phyloP scores from a whole-genome alignment of 495 filamentous ascomycete species.

The Ascodesmis nigricans region DNA sequence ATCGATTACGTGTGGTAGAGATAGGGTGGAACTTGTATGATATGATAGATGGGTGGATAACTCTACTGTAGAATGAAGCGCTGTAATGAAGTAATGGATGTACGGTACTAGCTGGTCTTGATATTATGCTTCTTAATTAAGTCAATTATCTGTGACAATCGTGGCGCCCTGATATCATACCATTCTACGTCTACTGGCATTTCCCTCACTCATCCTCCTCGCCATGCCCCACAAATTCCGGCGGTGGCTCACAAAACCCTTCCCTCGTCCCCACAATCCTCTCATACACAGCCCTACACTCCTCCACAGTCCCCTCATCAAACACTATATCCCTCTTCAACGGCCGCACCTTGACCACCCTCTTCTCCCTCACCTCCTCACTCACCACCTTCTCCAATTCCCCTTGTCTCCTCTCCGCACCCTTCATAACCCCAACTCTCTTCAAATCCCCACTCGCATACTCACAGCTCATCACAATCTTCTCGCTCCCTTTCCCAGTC shows the following conservation, averaged over 20 bases:
- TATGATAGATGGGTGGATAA: no score
- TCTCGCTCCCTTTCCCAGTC: neutral
- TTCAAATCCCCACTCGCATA: neutral
- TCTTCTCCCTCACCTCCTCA: neutral
- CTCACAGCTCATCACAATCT: neutral
- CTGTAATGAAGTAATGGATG: no score
- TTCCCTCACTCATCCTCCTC: constrained; percentile 11
- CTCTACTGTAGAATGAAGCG: no score
- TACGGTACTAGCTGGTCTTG: no score
- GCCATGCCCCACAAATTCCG: no score
- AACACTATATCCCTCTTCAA: constrained; percentile 7
- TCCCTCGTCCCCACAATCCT: constrained; percentile 9
- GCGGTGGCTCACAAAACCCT: constrained; percentile 14
- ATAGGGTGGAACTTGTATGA: no score
- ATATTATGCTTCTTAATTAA: no score
- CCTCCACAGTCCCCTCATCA: constrained; percentile 9
- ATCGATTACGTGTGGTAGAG: no score
- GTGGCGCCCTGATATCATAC: no score
- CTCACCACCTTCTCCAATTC: neutral
- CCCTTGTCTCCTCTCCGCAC: neutral
- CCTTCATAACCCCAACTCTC: neutral
- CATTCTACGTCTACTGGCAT: no score
- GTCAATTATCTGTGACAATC: no score
- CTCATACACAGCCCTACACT: constrained; percentile 8
- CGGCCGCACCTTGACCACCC: constrained; percentile 5